Evolutionary conservation across 2,329 filamentous ascomycete genomes (phyloP), one percentile per base, ranked within the genome.

Genomic region (Dendryphion nanum): DNA sequence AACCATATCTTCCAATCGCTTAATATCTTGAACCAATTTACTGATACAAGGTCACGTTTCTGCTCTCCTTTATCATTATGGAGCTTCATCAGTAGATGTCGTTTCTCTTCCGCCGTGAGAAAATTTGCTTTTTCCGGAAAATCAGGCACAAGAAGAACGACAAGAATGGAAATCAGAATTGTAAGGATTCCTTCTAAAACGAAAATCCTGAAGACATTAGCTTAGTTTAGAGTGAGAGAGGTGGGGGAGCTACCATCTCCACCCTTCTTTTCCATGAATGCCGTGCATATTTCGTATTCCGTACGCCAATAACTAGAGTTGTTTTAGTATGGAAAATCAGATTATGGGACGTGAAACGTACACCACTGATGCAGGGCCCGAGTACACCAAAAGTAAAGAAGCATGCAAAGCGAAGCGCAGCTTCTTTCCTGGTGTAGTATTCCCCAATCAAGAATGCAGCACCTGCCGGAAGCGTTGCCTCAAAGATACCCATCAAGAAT

Each of bases 121-220:
- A 74, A 74, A 21, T 66, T 69, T 6, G 73, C 74, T 3, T 64
- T 64, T n/a, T 66, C 65, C 0, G 77, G 77, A n/a, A 64, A 70
- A n/a, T 71, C 67, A 0, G 76, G 76, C 52, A 81, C 70, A 50
- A 77, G 64, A 30, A 75, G 51, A 4, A 74, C 74, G 1, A 76
- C 73, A 2, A 69, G 39, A 7, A 69, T 30, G 0, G 73, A 76
- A 18, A 77, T 51, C 40, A 72, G 41, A 30, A 73, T 63, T 8
- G 77, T 81, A 38, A 77, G 43, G 33, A 79, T 48, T 2, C 78
- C 78, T 51, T 81, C 78, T 41, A 82, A 76, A 59, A 81, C 78
- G 66, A 81, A 81, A 51, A 82, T 82, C 57, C 44, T 46, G 16
- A 19, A 15, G 4, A 8, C 14, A 19, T 42, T 18, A 36, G 20